Conservation (phyloP, 179 eudicot genomes). For the Beta macrorhiza region DNA sequence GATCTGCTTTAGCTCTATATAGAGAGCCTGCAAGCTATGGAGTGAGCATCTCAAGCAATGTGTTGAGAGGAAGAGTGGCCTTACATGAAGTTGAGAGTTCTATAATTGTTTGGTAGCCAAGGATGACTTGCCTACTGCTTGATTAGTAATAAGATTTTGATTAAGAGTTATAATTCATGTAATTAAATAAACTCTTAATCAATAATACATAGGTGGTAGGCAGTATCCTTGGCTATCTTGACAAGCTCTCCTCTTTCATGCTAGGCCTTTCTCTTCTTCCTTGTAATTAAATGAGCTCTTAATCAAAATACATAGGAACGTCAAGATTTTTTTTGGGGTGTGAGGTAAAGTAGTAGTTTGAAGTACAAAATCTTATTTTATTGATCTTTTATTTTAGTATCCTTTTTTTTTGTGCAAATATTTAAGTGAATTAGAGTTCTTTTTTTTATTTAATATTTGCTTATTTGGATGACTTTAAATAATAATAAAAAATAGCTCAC, state of each 20-base stretch:
- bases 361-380: no score
- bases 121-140: slow-evolving; percentile 26
- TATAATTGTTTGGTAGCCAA: slow-evolving; percentile 27
- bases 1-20: no score
- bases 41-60: neutral
- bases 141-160: neutral
- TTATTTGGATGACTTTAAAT: no score
- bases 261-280: slow-evolving; percentile 21
- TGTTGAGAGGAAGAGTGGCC: slow-evolving; percentile 13
- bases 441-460: no score
- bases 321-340: neutral
- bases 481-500: no score
- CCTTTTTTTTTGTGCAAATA: no score
- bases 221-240: slow-evolving; percentile 24
- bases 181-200: neutral
- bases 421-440: no score
- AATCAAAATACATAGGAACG: no score
- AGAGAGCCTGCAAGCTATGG: neutral
- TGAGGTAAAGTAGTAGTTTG: no score
- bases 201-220: neutral
- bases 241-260: slow-evolving; percentile 23
- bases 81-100: slow-evolving; percentile 26
- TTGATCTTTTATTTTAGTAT: no score
- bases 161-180: neutral
- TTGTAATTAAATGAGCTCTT: no score